phyloP scores from a whole-genome alignment of 208 protist species.

The Wallacemonas collosoma region DNA sequence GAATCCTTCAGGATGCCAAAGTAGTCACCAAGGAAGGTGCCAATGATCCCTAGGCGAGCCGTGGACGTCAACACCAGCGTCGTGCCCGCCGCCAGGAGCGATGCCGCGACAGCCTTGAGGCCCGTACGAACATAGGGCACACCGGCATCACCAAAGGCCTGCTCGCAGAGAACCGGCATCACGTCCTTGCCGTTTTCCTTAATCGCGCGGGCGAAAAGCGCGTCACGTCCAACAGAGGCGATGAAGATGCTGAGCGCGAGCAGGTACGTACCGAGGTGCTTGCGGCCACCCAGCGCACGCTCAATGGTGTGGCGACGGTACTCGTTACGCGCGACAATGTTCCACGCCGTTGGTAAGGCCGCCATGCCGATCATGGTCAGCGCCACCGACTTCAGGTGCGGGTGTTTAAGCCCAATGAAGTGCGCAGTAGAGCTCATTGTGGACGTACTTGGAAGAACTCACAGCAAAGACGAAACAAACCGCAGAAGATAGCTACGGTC shows the following conservation, averaged over 20 bases:
- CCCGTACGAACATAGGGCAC: slow-evolving; percentile 1
- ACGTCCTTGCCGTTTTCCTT: slow-evolving; percentile 34
- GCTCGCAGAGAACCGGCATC: slow-evolving; percentile 28
- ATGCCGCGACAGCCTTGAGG: slow-evolving; percentile 31
- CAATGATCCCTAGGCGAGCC: slow-evolving; percentile 84
- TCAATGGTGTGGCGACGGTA: slow-evolving; percentile 84
- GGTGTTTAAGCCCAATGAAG: slow-evolving; percentile 3
- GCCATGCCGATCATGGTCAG: slow-evolving; percentile 59
- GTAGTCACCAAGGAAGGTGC: slow-evolving; percentile 95
- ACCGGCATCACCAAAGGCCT: neutral
- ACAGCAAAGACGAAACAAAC: slow-evolving; percentile 12
- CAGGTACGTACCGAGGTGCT: slow-evolving; percentile 77
- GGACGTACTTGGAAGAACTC: too few relatives aligned
- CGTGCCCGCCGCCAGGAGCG: slow-evolving; percentile 50
- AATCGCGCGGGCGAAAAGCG: slow-evolving; percentile 67
- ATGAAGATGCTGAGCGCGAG: slow-evolving; percentile 88
- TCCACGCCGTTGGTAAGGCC: slow-evolving; percentile 84
- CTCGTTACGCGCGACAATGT: slow-evolving; percentile 88
- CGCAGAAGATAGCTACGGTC: neutral
- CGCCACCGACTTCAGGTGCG: slow-evolving; percentile 44
- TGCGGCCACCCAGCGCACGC: slow-evolving; percentile 29
- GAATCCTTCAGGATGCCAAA: slow-evolving; percentile 92
- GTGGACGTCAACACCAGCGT: slow-evolving; percentile 78
- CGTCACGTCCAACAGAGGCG: slow-evolving; percentile 66
- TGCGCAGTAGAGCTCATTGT: slow-evolving; percentile 9